Conservation (phyloP, 345 rosid genomes). For the Syzygium jambos region DNA sequence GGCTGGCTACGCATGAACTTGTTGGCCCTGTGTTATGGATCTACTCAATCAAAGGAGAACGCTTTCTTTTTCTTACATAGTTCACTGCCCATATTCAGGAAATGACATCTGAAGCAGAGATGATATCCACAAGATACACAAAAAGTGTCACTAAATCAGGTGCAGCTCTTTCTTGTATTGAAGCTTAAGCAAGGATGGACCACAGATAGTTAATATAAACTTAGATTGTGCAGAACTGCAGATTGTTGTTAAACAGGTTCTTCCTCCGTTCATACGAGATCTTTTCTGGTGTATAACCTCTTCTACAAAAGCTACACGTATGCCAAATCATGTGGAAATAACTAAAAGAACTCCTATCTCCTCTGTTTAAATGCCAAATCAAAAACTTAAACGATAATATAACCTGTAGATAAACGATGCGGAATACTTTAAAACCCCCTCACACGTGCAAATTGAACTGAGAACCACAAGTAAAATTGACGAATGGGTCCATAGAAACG, state of each 20-base stretch:
- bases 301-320: neutral
- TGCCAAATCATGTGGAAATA: neutral
- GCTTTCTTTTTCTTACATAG: neutral
- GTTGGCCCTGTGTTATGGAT: neutral
- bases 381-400: neutral
- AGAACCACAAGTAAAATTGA: neutral
- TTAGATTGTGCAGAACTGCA: neutral
- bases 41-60: neutral
- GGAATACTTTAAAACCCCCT: neutral
- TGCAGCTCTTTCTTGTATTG: constrained; percentile 87
- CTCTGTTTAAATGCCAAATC: neutral
- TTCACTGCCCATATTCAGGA: constrained; percentile 34
- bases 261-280: neutral
- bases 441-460: neutral
- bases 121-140: constrained; percentile 68
- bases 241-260: neutral
- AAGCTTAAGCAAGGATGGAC: constrained; percentile 99
- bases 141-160: constrained; percentile 84
- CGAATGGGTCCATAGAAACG: neutral
- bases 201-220: constrained; percentile 39
- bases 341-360: neutral
- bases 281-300: neutral
- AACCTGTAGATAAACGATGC: neutral
- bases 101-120: constrained; percentile 84
- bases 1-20: neutral